Base-by-base conservation (phyloP, 192 early-diverging fungal species). In the Backusella tuberculispora region DNA sequence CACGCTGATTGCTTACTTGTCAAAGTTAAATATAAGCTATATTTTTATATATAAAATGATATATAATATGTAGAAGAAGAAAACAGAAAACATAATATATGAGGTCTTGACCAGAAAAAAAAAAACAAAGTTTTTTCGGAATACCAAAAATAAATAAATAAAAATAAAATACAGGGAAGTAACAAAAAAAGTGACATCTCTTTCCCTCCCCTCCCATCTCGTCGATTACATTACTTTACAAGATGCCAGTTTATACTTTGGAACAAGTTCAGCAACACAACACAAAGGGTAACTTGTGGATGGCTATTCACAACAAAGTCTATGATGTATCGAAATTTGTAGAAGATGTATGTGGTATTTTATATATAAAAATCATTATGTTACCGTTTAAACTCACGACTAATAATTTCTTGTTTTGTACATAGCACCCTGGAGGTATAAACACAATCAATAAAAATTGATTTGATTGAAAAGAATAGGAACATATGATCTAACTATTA, bases 401-500 rank as follows among this genome's bases (percentile, higher is more conserved):
- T 60, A 46, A 5, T 26, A 60, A 26, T 26, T 14, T 14, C 14
- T 46, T 46, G 10, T 60, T 26, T 60, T 60, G n/a, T 60, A 26
- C 5, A 34, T 81, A 97, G 93, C 96, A 98, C 78, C 96, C 96
- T n/a, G 97, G 97, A 76, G 95, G 74, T 76, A 76, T n/a, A 50
- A 13, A 53, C 2, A 53, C 53, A 60, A 26, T 26, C 21, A 8
- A 60, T 19, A 60, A 0, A 2, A 8, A 53, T 21, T 53, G 10
- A 34, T 34, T 34, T 34, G 2, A 0, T 34, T 34, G 2, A 0
- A 34, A 34, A 34, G 29, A 8, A 26, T 60, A 60, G 13, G 1
- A 26, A 8, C 24, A 21, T 60, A 60, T 60, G n/a, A 12, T 13
- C 21, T 14, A 13, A 60, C 10, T 19, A 19, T 46, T 9, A n/a